Conservation (phyloP, 208 protist genomes). For the Trypanosoma scelopori region DNA sequence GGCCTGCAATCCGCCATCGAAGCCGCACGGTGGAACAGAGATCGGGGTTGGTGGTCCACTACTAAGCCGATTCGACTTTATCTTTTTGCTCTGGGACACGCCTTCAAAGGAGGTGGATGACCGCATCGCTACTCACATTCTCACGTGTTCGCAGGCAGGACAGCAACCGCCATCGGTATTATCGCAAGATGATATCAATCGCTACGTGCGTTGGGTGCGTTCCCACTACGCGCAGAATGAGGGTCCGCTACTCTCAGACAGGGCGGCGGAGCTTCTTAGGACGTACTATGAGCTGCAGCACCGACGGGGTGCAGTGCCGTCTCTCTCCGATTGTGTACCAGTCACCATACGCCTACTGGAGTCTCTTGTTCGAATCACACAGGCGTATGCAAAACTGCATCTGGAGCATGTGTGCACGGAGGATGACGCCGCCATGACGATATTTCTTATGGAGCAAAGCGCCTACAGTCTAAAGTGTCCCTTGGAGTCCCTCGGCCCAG, state of each 20-base stretch:
- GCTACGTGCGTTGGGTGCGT: slow-evolving; percentile 79
- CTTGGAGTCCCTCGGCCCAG: slow-evolving; percentile 48
- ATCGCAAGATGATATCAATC: slow-evolving; percentile 57
- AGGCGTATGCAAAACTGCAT: slow-evolving; percentile 96
- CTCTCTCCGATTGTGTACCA: slow-evolving; percentile 85
- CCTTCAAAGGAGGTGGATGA: slow-evolving; percentile 83
- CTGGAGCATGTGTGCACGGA: slow-evolving; percentile 66
- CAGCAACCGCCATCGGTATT: slow-evolving; percentile 33
- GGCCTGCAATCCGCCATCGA: slow-evolving; percentile 93
- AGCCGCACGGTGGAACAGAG: slow-evolving; percentile 63
- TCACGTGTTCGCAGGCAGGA: slow-evolving; percentile 47
- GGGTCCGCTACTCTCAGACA: slow-evolving; percentile 70
- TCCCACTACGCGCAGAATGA: slow-evolving; percentile 65
- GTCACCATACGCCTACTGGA: slow-evolving; percentile 97
- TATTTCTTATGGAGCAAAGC: slow-evolving; percentile 88
- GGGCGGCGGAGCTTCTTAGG: slow-evolving; percentile 66
- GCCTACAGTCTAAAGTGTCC: slow-evolving; percentile 83
- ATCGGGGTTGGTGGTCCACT: slow-evolving; percentile 94
- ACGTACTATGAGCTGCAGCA: slow-evolving; percentile 81
- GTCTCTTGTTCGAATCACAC: slow-evolving; percentile 92
- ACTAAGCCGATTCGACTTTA: slow-evolving; percentile 97
- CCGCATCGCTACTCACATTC: slow-evolving; percentile 86
- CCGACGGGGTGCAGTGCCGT: slow-evolving; percentile 61
- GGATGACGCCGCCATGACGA: slow-evolving; percentile 84
- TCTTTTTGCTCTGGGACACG: slow-evolving; percentile 94